Evolutionary conservation across 129 eudicot species (phyloP).

Genomic region (Scalesia atractyloides): DNA sequence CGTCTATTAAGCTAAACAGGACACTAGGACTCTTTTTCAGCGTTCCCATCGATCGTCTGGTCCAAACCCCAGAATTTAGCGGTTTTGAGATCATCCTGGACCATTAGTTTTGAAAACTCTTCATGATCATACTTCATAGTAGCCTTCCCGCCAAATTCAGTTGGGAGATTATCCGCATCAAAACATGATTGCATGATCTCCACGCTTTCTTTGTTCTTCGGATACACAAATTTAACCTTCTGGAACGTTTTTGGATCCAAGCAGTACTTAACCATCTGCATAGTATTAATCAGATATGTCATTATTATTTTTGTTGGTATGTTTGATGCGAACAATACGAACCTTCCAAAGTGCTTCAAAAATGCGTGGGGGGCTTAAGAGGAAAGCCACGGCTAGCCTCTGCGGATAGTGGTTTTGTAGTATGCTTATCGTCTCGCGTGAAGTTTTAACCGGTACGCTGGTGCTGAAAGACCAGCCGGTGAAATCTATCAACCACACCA

Average conservation of each 20-base stretch:
- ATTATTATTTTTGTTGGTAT: neutral
- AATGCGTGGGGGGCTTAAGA: constrained; percentile 71
- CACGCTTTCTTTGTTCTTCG: constrained; percentile 78
- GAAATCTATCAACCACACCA: constrained; percentile 86
- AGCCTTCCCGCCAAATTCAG: constrained; percentile 77
- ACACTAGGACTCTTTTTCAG: constrained; percentile 46
- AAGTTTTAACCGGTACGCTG: constrained; percentile 66
- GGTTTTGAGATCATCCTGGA: constrained; percentile 61
- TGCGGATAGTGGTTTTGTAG: constrained; percentile 87
- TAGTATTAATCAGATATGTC: neutral
- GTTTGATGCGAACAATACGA: constrained; percentile 16
- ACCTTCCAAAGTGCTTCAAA: constrained; percentile 94
- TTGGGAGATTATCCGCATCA: constrained; percentile 78
- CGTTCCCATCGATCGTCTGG: constrained; percentile 38
- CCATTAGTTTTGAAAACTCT: constrained; percentile 74
- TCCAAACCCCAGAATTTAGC: constrained; percentile 68
- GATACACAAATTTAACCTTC: constrained; percentile 78
- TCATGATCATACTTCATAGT: constrained; percentile 72
- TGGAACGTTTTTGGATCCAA: constrained; percentile 78
- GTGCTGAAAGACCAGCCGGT: constrained; percentile 74
- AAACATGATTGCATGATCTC: constrained; percentile 69
- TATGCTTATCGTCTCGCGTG: constrained; percentile 63
- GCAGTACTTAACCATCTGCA: constrained; percentile 77
- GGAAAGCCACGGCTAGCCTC: constrained; percentile 66
- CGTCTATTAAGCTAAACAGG: constrained; percentile 28